Evolutionary conservation across 164 flowering plant species (phyloP).

Genomic region (Euptelea pleiosperma): DNA sequence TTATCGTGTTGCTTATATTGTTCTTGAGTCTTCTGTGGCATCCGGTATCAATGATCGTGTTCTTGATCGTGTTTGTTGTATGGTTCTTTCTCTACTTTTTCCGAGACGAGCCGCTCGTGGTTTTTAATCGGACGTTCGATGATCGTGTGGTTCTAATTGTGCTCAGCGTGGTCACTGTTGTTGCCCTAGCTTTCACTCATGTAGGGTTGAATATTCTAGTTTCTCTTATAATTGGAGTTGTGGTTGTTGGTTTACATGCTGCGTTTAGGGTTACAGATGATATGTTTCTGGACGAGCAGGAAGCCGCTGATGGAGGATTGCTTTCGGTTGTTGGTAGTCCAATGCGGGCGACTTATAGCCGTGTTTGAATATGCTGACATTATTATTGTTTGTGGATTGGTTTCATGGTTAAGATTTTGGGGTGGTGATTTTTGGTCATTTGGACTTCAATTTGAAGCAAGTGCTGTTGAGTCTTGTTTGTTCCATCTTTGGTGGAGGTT

Average conservation of each 20-base stretch:
- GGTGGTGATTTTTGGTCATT: too few relatives aligned
- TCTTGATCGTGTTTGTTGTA: constrained; percentile 38
- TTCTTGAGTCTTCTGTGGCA: constrained; percentile 52
- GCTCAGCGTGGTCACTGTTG: constrained; percentile 37
- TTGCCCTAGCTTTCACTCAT: constrained; percentile 37
- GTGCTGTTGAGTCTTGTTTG: too few relatives aligned
- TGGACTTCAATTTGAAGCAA: too few relatives aligned
- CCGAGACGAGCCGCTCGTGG: constrained; percentile 46
- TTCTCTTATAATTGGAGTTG: constrained; percentile 34
- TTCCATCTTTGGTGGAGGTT: too few relatives aligned
- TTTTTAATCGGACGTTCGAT: constrained; percentile 36
- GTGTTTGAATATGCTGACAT: background rate
- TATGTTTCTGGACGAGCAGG: constrained; percentile 26
- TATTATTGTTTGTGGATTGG: background rate
- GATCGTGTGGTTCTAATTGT: constrained; percentile 40
- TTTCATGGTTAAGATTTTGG: too few relatives aligned
- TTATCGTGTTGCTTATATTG: constrained; percentile 37
- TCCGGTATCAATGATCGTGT: constrained; percentile 55
- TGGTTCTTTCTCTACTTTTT: constrained; percentile 62
- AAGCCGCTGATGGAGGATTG: constrained; percentile 25
- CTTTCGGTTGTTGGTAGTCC: constrained; percentile 29
- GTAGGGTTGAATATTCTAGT: constrained; percentile 49
- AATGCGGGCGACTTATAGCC: background rate
- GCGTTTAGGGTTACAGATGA: constrained; percentile 55
- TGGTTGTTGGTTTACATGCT: constrained; percentile 47